Percentiles rank a stretch among this genome's conserved stretches.
Evolutionary conservation across 2,329 filamentous ascomycete species (phyloP).

Genomic region (Thielaviopsis musarum): DNA sequence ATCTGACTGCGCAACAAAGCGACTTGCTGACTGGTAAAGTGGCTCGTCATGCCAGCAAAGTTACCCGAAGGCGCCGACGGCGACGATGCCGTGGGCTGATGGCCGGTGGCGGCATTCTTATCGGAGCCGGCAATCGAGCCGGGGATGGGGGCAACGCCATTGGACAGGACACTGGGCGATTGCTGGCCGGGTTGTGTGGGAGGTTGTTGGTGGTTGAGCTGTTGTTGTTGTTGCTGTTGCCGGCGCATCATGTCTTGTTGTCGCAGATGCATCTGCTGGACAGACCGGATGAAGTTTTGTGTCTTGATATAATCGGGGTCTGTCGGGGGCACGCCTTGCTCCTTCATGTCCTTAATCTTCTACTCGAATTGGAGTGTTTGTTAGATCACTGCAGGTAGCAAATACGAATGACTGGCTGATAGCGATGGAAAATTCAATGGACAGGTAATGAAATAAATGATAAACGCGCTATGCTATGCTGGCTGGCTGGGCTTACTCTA

Average conservation of each 20-base stretch:
- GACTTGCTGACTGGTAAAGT: slow-evolving; percentile 66
- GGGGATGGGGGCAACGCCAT: slow-evolving; percentile 13
- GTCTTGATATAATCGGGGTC: slow-evolving; percentile 82
- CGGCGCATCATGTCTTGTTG: slow-evolving; percentile 26
- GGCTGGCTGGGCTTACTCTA: slow-evolving; percentile 3
- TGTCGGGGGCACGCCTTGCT: slow-evolving; percentile 58
- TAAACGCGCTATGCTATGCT: neutral
- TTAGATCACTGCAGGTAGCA: neutral
- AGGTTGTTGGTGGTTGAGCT: slow-evolving; percentile 24
- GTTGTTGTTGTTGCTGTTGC: slow-evolving; percentile 29
- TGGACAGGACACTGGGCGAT: slow-evolving; percentile 13
- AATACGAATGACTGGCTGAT: neutral
- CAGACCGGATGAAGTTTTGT: slow-evolving; percentile 53
- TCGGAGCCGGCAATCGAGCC: slow-evolving; percentile 6
- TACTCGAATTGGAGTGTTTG: slow-evolving; percentile 20
- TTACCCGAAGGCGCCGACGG: slow-evolving; percentile 13
- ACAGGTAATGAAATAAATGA: neutral
- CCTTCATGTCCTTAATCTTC: slow-evolving; percentile 84
- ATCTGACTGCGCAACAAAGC: slow-evolving; percentile 71
- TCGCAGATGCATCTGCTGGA: slow-evolving; percentile 49
- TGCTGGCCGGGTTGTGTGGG: slow-evolving; percentile 14
- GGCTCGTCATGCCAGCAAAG: slow-evolving; percentile 25
- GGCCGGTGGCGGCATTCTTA: neutral
- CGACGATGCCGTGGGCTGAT: slow-evolving; percentile 8
- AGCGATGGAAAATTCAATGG: neutral